Conservation (phyloP, 768 basidiomycete genomes). For the Hygrocybe coccinea region DNA sequence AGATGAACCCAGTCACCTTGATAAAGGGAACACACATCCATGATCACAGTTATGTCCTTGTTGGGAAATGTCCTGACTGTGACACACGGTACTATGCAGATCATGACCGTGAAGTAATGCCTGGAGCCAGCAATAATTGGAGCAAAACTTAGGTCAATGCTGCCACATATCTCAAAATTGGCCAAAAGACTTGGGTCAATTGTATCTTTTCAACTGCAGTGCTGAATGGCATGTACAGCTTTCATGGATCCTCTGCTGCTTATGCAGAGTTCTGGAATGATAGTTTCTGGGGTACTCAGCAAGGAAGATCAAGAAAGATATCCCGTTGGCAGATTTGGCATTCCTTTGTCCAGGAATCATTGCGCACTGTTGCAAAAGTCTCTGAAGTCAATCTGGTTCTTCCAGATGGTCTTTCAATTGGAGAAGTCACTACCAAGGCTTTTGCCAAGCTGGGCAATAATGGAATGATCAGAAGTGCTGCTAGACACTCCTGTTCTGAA, state of each 20-base stretch:
- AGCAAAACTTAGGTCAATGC: conserved; percentile 7
- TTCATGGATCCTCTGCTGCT: conserved; percentile 18
- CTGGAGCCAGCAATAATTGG: not conserved
- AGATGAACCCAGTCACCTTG: not conserved
- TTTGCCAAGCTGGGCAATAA: conserved; percentile 3
- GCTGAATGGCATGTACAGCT: conserved; percentile 15
- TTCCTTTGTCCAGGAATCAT: conserved; percentile 20
- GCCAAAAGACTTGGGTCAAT: conserved; percentile 14
- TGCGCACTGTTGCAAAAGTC: conserved; percentile 11
- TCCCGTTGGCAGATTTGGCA: conserved; percentile 16
- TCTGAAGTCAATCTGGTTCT: conserved; percentile 1
- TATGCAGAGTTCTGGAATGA: conserved; percentile 14
- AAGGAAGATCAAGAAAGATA: not conserved
- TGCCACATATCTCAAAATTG: conserved; percentile 14
- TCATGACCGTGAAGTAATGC: conserved; percentile 13
- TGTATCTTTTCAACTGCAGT: conserved; percentile 10
- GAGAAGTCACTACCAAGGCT: conserved; percentile 4
- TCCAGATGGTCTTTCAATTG: conserved; percentile 6
- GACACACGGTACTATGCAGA: conserved; percentile 16
- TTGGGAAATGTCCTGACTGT: conserved; percentile 13
- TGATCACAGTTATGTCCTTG: conserved; percentile 11
- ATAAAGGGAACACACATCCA: not conserved
- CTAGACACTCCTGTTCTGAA: conserved; percentile 7
- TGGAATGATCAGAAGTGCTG: conserved; percentile 6
- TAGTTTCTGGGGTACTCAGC: conserved; percentile 3